Base-by-base conservation (phyloP, 345 rosid species). In the Turnera subulata region DNA sequence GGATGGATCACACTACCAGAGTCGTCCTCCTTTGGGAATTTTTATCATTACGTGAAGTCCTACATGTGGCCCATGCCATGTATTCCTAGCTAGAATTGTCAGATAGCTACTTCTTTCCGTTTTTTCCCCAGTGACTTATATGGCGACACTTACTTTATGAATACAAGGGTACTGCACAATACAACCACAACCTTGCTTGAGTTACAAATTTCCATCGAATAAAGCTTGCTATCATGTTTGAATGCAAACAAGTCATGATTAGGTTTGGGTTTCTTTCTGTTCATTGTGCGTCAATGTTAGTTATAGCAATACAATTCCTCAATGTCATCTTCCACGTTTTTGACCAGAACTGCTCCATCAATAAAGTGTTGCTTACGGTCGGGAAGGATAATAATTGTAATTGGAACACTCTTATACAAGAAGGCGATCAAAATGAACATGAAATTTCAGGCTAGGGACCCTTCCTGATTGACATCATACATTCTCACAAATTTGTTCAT, bases 181-280 rank as follows among this genome's bases (percentile, higher is more conserved):
- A 2, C 19, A 38, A 33, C 47, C 11, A 55, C 61, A 10, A 10
- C 14, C 24, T 57, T 65, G 69, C 69, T 57, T 65, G 53, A n/a
- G 11, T 43, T 56, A 45, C 20, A 57, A 51, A 50, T 16, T 48
- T 56, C 25, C 39, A 50, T 64, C 24, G 39, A 57, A 43, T 64
- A 26, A 56, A 46, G 53, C 26, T 14, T 13, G 24, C 13, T 10
- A 64, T 64, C 29, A 55, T 63, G 2, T 37, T 24, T 13, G 62
- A 46, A 47, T 29, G 12, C 14, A 46, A 32, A 2, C 46, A 54
- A 47, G 56, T 18, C 25, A 56, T 55, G 22, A 55, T 48, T 48
- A 16, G 14, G 15, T 38, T 14, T n/a, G n/a, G n/a, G n/a, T n/a
- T n/a, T n/a, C n/a, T n/a, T n/a, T n/a, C n/a, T n/a, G n/a, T n/a